Conservation (phyloP, 305 asterid species). For the Fraxinus albicans region DNA sequence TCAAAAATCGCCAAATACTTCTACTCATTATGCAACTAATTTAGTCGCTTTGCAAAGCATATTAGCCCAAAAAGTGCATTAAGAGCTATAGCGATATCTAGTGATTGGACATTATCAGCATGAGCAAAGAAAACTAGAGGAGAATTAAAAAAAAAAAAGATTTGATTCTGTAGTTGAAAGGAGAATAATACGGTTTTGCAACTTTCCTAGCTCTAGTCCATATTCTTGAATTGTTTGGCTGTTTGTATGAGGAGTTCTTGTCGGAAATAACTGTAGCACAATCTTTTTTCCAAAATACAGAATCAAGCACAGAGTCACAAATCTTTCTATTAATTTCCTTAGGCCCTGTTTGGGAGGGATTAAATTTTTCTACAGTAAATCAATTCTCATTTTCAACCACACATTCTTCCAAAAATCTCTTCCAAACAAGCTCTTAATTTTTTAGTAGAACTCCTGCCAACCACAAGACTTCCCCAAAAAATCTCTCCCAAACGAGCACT, state of each 20-base stretch:
- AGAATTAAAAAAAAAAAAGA: not conserved
- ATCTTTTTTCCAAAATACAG: not conserved
- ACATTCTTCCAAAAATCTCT: no score
- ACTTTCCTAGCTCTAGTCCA: not conserved
- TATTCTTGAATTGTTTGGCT: not conserved
- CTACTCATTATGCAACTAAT: not conserved
- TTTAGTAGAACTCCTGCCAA: no score
- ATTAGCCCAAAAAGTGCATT: not conserved
- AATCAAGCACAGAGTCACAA: not conserved
- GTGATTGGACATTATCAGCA: not conserved
- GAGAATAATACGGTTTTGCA: not conserved
- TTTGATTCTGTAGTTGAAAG: not conserved
- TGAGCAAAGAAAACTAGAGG: not conserved
- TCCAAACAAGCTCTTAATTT: no score
- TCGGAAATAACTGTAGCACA: not conserved
- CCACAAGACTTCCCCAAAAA: no score
- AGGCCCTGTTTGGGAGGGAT: no score
- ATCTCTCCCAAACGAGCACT: no score
- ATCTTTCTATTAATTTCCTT: not conserved
- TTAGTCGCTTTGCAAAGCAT: not conserved
- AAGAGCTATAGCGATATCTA: not conserved
- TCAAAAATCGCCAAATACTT: not conserved
- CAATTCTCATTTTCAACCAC: no score
- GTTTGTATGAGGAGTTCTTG: not conserved
- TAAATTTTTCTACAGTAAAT: no score